These are phyloP conservation scores for Copromyces sp. DNA, from an alignment of 495 filamentous ascomycete species.

Conservation along the genomic window DNA sequence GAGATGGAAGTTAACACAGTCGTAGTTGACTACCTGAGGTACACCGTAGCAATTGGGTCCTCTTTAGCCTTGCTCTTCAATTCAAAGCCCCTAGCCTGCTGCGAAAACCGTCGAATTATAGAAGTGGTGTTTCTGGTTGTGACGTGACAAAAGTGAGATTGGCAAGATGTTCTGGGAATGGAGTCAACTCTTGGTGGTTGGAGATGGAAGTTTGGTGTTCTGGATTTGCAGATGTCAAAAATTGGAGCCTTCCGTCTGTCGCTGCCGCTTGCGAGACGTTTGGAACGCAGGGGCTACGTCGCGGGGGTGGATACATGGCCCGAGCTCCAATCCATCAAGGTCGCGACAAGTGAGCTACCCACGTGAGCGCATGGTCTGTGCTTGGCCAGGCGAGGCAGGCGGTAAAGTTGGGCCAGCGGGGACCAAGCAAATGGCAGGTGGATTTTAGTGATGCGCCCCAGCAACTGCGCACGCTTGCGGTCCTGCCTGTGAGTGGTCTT, in stretches of 20 bases:
- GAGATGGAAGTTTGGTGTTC: background rate
- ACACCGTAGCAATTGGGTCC: background rate
- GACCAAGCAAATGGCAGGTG: background rate
- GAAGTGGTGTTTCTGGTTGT: background rate
- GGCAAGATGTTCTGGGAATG: background rate
- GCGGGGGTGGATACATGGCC: background rate
- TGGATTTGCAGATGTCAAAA: background rate
- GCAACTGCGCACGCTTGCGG: background rate
- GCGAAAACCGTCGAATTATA: background rate
- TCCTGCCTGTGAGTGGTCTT: background rate
- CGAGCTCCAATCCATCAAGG: background rate
- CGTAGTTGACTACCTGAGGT: background rate
- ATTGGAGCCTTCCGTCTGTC: background rate
- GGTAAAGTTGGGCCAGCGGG: background rate
- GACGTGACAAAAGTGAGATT: background rate
- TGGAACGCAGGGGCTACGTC: background rate
- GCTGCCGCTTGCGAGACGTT: background rate
- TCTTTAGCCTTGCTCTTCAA: background rate
- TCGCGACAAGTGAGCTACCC: background rate
- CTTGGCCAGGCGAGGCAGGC: background rate
- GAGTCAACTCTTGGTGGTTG: background rate
- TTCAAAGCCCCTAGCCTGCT: background rate
- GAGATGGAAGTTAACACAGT: background rate
- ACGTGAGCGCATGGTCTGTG: background rate
- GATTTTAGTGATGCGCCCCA: background rate